Conservation (phyloP, 257 asterid genomes). For the Solanum lycopersicoides region DNA sequence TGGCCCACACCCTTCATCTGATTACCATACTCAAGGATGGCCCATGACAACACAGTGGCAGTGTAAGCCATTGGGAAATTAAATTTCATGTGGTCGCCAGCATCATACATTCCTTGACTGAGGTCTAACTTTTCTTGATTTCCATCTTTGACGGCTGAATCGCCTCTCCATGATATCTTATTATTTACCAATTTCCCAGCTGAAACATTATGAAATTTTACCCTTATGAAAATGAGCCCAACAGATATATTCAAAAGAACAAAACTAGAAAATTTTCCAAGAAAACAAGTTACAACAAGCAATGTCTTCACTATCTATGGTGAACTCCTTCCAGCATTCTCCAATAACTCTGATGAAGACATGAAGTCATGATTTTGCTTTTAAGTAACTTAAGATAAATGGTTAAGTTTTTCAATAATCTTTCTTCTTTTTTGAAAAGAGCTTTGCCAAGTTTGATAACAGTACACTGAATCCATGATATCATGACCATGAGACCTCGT, state of each 20-base stretch:
- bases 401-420: background rate
- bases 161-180: conserved; percentile 69
- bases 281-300: background rate
- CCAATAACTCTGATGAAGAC: background rate
- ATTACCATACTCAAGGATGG: conserved; percentile 78
- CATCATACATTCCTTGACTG: conserved; percentile 86
- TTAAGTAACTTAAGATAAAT: background rate
- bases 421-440: background rate
- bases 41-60: conserved; percentile 80
- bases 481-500: background rate
- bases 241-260: background rate
- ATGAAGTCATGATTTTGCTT: background rate
- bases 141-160: conserved; percentile 70
- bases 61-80: conserved; percentile 93
- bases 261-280: background rate
- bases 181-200: conserved; percentile 75
- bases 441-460: background rate
- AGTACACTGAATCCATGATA: background rate
- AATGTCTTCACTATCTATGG: background rate
- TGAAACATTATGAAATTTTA: conserved; percentile 21
- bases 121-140: conserved; percentile 61
- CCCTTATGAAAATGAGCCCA: background rate
- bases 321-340: background rate
- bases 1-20: conserved; percentile 52
- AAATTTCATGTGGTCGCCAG: conserved; percentile 83